Evolutionary conservation across 164 flowering plant species (phyloP), one percentile per base, ranked within the genome.

Genomic region (Berberis vulgaris): DNA sequence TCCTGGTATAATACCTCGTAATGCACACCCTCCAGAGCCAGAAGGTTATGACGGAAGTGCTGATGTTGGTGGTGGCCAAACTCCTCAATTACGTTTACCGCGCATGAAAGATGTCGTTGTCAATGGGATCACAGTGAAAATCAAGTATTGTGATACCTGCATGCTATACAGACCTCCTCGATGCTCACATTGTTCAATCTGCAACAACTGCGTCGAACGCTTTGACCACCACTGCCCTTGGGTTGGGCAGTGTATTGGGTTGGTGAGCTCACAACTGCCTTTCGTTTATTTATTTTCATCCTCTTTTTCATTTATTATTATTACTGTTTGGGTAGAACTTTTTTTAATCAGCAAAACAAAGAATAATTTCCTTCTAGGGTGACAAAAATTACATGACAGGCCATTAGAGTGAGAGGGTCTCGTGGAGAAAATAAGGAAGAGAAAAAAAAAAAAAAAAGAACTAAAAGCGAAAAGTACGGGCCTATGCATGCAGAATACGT

Each of bases 151-250:
- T 74, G 92, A 93, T 69, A 93, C 97, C 50, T 93, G 98, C 84
- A 90, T 93, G 98, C 89, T 90, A 45, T 93, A 93, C 73, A 79
- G 98, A 56, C 94, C 98, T 69, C 98, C 98, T 62, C 96, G 98
- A 47, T 93, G 98, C 75, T 93, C 98, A 2, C 98, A 93, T 65
- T 88, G 96, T 67, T 88, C 96, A 41, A 88, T 88, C 56, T 86
- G 96, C 77, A 88, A 88, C 62, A 93, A 93, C 66, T 89, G 98
- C 68, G 98, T 93, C 10, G 92, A 90, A 67, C 79, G 94, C 54
- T 93, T 90, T 78, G 97, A 93, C 66, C 98, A 90, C 66, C 98
- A 88, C 70, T 93, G 97, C 73, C 98, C 98, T 43, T 93, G 98
- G 98, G 97, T 90, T 69, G 95, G 98, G 57, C 98, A 90, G 71